Percentiles rank a stretch among this genome's conserved stretches.
Conservation (phyloP, 345 rosid species). For the Citrus australasica region DNA sequence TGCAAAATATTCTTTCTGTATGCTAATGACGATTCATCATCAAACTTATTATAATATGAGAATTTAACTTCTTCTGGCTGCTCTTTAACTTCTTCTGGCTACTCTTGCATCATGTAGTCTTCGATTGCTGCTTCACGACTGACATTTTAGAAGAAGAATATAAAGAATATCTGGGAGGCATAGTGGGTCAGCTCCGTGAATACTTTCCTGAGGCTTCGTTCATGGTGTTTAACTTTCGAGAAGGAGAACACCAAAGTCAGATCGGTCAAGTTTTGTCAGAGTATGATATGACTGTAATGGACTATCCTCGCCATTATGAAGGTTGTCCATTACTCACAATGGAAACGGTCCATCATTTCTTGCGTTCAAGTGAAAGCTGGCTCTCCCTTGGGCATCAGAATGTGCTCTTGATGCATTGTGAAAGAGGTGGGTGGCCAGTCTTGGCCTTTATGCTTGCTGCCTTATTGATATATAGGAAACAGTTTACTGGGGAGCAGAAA, state of each 20-base stretch:
- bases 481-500: constrained; percentile 55
- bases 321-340: constrained; percentile 73
- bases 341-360: constrained; percentile 66
- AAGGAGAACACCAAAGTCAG: constrained; percentile 49
- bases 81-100: not conserved
- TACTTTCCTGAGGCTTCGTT: constrained; percentile 58
- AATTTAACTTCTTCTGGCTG: not conserved
- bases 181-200: constrained; percentile 51
- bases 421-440: constrained; percentile 73
- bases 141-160: constrained; percentile 51
- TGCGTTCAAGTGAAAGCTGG: constrained; percentile 76
- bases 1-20: too few relatives aligned
- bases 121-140: constrained; percentile 66
- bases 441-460: constrained; percentile 82
- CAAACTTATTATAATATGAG: not conserved
- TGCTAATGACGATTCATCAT: not conserved
- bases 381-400: constrained; percentile 57
- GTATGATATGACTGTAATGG: constrained; percentile 77
- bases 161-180: constrained; percentile 46
- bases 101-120: constrained; percentile 32
- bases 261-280: constrained; percentile 50
- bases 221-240: constrained; percentile 78
- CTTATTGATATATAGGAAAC: constrained; percentile 60
- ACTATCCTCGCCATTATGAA: constrained; percentile 73
- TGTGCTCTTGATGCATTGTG: constrained; percentile 65